Conservation (phyloP, 1,284 basidiomycete genomes). For the Malassezia obtusa region DNA sequence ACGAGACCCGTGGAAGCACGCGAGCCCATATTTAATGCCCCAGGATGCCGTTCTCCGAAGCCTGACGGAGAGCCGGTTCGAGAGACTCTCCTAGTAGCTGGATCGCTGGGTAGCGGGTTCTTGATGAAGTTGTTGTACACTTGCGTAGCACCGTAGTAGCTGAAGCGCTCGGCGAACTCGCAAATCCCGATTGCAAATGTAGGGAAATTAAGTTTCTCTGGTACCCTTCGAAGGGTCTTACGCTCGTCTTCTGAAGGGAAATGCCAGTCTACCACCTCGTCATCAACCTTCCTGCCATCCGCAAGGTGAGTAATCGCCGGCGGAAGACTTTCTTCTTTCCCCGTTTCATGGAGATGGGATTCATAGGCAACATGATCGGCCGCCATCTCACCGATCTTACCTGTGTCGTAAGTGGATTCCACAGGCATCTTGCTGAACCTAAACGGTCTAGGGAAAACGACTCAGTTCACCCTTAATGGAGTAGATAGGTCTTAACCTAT, state of each 20-base stretch:
- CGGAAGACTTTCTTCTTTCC: not conserved
- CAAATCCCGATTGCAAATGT: slow-evolving; percentile 42
- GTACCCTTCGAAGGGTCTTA: slow-evolving; percentile 33
- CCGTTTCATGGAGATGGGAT: not conserved
- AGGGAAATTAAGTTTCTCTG: slow-evolving; percentile 39
- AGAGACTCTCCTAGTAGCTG: slow-evolving; percentile 15
- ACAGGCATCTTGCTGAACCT: not conserved
- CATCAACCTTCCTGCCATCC: slow-evolving; percentile 3
- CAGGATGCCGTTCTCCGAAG: slow-evolving; percentile 9
- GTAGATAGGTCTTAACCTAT: not conserved
- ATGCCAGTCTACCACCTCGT: not conserved
- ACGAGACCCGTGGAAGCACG: slow-evolving; percentile 39
- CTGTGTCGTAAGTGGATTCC: not conserved
- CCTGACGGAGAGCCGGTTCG: slow-evolving; percentile 20
- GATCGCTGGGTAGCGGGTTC: not conserved
- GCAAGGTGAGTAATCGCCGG: not conserved
- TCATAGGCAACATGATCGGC: slow-evolving; percentile 9
- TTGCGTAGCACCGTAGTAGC: slow-evolving; percentile 42
- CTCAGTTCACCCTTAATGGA: no score
- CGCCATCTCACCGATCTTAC: not conserved
- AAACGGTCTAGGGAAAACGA: no score
- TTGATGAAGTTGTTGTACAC: slow-evolving; percentile 43
- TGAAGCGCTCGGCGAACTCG: slow-evolving; percentile 47
- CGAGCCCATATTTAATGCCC: slow-evolving; percentile 42
- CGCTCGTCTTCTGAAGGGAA: slow-evolving; percentile 38